phyloP scores from a whole-genome alignment of 2,329 filamentous ascomycete genomes.

The Hymenoscyphus albidus region DNA sequence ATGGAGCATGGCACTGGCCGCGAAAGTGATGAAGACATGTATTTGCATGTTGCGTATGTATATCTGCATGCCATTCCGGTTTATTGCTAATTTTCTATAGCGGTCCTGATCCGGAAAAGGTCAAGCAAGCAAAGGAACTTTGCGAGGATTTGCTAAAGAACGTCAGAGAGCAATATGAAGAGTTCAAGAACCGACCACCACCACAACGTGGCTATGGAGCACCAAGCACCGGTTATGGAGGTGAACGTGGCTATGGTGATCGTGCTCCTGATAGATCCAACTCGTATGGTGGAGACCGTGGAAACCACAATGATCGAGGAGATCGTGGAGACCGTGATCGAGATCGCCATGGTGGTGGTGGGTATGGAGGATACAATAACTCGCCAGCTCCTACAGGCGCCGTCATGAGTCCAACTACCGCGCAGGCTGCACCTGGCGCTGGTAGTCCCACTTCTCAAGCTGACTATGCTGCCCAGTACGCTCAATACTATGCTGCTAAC shows the following conservation, averaged over 20 bases:
- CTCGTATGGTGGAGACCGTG: constrained; percentile 38
- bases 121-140: constrained; percentile 80
- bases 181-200: constrained; percentile 75
- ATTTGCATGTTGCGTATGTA: constrained; percentile 86
- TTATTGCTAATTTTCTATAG: constrained; percentile 42
- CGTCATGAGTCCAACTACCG: constrained; percentile 40
- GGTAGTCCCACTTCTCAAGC: constrained; percentile 43
- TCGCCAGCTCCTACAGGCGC: constrained; percentile 32
- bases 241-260: constrained; percentile 48
- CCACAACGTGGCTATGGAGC: constrained; percentile 59
- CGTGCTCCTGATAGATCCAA: constrained; percentile 45
- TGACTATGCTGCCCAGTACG: constrained; percentile 79
- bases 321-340: constrained; percentile 40
- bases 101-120: constrained; percentile 81
- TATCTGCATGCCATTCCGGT: constrained; percentile 6
- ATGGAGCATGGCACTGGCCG: constrained; percentile 82
- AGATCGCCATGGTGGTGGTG: constrained; percentile 38
- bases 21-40: constrained; percentile 96
- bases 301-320: constrained; percentile 19
- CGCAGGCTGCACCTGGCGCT: constrained; percentile 41
- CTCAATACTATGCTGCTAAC: constrained; percentile 67
- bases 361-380: constrained; percentile 37
- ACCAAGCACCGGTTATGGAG: constrained; percentile 39
- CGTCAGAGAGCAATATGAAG: constrained; percentile 85
- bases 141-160: constrained; percentile 84